Conservation (phyloP, 169 alveolate genomes). For the Perkinsus chesapeaki region DNA sequence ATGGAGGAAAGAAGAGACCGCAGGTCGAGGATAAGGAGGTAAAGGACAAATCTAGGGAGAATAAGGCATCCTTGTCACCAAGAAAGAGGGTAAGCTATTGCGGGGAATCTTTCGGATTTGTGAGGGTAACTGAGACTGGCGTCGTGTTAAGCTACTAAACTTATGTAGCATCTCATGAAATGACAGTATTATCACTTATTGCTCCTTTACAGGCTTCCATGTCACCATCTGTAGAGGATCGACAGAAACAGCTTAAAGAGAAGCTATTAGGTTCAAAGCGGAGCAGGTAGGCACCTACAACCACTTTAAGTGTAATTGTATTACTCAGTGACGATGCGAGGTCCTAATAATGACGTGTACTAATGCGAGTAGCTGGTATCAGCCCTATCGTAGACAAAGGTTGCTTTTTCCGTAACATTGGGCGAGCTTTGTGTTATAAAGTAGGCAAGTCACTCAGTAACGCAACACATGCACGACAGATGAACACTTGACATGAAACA, state of each 20-base stretch:
- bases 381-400: no score
- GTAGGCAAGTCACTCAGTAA: no score
- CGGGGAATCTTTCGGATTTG: background rate
- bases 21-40: background rate
- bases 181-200: background rate
- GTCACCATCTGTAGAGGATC: background rate
- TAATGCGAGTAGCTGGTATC: background rate
- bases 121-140: no score
- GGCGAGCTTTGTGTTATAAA: background rate
- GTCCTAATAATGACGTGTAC: background rate
- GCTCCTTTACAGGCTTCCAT: background rate
- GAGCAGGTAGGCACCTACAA: background rate
- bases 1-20: background rate
- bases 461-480: background rate
- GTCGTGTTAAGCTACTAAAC: no score
- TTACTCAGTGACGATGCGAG: background rate
- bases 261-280: background rate
- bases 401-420: background rate
- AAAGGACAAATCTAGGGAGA: background rate
- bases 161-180: no score
- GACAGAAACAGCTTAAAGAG: background rate
- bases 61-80: background rate
- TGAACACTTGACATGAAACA: background rate
- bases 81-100: background rate
- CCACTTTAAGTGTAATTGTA: background rate